Percentiles rank a stretch among this genome's conserved stretches.
These are phyloP conservation scores for Candida arabinofermentans DNA, from an alignment of 805 yeast genomes.

Conservation along the genomic window DNA sequence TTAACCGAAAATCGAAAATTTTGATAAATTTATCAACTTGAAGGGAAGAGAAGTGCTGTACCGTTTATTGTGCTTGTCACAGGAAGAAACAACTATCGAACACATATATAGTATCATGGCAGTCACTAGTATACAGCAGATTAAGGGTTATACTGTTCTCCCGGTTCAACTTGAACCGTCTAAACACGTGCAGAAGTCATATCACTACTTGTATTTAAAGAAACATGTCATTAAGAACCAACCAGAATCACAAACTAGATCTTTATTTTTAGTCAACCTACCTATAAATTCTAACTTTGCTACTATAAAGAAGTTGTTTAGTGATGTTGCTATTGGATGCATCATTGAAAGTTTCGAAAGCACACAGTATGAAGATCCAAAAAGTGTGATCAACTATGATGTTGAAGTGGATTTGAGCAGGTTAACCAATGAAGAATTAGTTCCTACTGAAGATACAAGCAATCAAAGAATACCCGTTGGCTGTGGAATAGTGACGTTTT, in stretches of 20 bases:
- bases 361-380: conserved; percentile 31
- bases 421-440: conserved; percentile 50
- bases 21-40: no score
- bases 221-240: conserved; percentile 50
- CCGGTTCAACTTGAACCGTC: conserved; percentile 42
- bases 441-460: conserved; percentile 33
- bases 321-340: conserved; percentile 58
- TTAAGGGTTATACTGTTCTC: conserved; percentile 55
- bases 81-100: no score
- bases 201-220: conserved; percentile 62
- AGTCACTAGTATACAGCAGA: conserved; percentile 33
- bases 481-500: conserved; percentile 68
- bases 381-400: conserved; percentile 31
- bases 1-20: no score
- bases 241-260: conserved; percentile 43
- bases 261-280: conserved; percentile 72
- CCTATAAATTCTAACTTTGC: conserved; percentile 59
- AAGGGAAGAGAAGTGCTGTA: no score
- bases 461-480: conserved; percentile 55
- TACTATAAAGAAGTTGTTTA: conserved; percentile 53
- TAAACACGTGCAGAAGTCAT: conserved; percentile 18
- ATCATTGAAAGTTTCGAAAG: conserved; percentile 43
- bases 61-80: no score
- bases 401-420: conserved; percentile 49
- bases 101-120: no score